These are phyloP conservation scores for Cryptosporidium ryanae DNA, from an alignment of 169 alveolate species.

Conservation along the genomic window DNA sequence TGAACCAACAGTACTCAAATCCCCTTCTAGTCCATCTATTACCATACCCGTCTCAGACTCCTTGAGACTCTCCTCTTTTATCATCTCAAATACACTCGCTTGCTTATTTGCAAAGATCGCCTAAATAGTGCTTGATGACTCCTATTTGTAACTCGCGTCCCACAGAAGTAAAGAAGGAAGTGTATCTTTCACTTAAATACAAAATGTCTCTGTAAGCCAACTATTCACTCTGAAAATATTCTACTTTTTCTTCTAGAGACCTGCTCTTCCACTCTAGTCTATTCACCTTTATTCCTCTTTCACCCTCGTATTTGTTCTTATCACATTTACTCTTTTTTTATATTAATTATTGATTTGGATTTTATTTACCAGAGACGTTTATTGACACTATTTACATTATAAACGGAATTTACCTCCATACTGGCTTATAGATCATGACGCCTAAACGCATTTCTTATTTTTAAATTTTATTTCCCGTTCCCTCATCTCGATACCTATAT, in stretches of 20 bases:
- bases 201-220: too few relatives aligned
- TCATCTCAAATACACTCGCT: not conserved
- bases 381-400: slow-evolving; percentile 3
- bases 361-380: too few relatives aligned
- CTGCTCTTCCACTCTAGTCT: too few relatives aligned
- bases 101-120: too few relatives aligned
- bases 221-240: too few relatives aligned
- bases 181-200: too few relatives aligned
- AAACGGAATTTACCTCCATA: slow-evolving; percentile 47
- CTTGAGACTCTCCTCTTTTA: slow-evolving; percentile 8
- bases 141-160: too few relatives aligned
- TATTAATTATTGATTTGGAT: too few relatives aligned
- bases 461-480: slow-evolving; percentile 14
- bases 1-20: slow-evolving; percentile 15
- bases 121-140: too few relatives aligned
- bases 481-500: slow-evolving; percentile 35
- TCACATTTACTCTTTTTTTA: slow-evolving; percentile 36
- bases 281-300: not conserved
- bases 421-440: slow-evolving; percentile 68
- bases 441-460: slow-evolving; percentile 62
- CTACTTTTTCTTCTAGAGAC: too few relatives aligned
- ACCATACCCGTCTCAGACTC: slow-evolving; percentile 1
- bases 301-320: slow-evolving; percentile 7
- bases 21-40: slow-evolving; percentile 2
- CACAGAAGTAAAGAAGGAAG: too few relatives aligned